Percentiles rank a stretch among this genome's conserved stretches.
These are phyloP conservation scores for Aspergillus nomiae DNA, from an alignment of 2,329 filamentous ascomycete species.

Conservation along the genomic window DNA sequence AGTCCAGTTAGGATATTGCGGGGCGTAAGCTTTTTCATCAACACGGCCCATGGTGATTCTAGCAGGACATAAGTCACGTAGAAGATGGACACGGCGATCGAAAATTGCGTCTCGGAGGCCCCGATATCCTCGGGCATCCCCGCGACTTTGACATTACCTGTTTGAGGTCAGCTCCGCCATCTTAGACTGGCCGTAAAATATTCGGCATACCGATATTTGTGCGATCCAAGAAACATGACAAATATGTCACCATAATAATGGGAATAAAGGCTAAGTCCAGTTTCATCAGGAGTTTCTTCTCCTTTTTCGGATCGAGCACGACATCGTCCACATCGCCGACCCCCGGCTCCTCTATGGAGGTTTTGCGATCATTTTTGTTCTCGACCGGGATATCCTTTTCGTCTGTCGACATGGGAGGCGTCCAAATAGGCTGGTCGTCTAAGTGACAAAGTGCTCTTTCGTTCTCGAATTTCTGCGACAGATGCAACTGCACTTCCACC, in stretches of 20 bases:
- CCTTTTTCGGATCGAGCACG: conserved; percentile 47
- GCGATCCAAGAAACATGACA: conserved; percentile 59
- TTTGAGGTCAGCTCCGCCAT: conserved; percentile 8
- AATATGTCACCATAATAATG: conserved; percentile 59
- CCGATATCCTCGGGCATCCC: conserved; percentile 51
- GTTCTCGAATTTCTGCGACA: background rate
- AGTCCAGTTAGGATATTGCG: conserved; percentile 43
- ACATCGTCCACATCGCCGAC: conserved; percentile 26
- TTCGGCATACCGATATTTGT: conserved; percentile 49
- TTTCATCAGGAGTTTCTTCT: conserved; percentile 51
- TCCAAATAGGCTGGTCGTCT: background rate
- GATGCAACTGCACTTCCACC: background rate
- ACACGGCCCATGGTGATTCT: conserved; percentile 50
- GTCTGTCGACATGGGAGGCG: background rate
- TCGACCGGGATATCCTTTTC: conserved; percentile 5
- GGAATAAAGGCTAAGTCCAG: conserved; percentile 53
- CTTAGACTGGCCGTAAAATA: background rate
- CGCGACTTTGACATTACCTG: conserved; percentile 52
- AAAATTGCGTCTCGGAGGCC: conserved; percentile 45
- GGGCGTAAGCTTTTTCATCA: conserved; percentile 52
- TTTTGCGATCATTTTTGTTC: conserved; percentile 16
- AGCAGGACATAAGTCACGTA: conserved; percentile 55
- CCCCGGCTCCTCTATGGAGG: conserved; percentile 14
- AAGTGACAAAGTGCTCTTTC: background rate
- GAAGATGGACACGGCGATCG: conserved; percentile 54